Conservation (phyloP, 2,329 filamentous ascomycete genomes). For the Moelleriella libera region DNA sequence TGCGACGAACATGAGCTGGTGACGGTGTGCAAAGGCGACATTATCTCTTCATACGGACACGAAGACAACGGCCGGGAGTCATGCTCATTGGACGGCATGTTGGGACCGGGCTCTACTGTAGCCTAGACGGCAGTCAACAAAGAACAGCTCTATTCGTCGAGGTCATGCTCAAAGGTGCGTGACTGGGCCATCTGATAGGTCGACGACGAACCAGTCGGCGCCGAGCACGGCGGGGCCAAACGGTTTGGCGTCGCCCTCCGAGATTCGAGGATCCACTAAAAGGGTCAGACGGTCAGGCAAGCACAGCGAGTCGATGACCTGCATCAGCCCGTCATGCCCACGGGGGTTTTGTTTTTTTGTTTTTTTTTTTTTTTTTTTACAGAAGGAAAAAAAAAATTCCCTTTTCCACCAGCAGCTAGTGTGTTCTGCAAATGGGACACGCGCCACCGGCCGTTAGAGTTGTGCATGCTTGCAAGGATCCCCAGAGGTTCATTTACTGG, state of each 20-base stretch:
- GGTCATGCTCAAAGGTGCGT: constrained; percentile 11
- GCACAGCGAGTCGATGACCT: constrained; percentile 28
- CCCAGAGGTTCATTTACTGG: no score
- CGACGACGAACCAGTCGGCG: constrained; percentile 20
- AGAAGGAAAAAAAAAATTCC: no score
- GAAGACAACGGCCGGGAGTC: neutral
- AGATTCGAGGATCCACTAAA: constrained; percentile 20
- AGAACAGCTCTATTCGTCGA: constrained; percentile 6
- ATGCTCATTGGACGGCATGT: neutral
- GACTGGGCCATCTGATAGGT: constrained; percentile 18
- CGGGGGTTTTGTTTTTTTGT: constrained; percentile 15
- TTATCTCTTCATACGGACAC: neutral
- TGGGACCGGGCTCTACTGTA: constrained; percentile 2
- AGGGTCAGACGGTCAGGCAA: constrained; percentile 20
- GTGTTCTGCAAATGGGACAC: no score
- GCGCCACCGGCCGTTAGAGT: no score
- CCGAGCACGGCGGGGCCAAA: constrained; percentile 18
- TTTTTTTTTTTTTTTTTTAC: no score
- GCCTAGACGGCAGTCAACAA: constrained; percentile 5
- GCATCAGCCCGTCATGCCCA: constrained; percentile 10
- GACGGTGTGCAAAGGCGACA: neutral
- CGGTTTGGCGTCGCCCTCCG: constrained; percentile 21
- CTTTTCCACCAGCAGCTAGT: no score
- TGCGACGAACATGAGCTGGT: neutral
- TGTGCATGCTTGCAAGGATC: no score